These are phyloP conservation scores for Pythium myriotylum DNA, from an alignment of 352 stramenopile genomes.

Conservation along the genomic window DNA sequence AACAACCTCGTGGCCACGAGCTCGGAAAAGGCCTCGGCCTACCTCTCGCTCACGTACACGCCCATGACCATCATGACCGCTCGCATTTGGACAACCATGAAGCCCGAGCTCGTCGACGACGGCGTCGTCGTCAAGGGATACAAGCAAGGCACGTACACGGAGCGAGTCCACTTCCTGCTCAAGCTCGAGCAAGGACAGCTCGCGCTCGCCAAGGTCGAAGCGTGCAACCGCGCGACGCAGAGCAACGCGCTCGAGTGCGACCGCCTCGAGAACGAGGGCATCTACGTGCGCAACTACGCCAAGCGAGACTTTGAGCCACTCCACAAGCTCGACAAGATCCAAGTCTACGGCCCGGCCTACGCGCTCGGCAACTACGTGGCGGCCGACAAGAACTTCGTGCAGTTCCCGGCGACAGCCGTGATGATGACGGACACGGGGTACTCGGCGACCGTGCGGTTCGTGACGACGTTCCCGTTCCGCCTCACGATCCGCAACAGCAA, in stretches of 20 bases:
- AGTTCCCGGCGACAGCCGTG: conserved; percentile 21
- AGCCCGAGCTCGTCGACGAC: neutral
- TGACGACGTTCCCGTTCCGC: conserved; percentile 22
- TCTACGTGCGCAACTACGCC: conserved; percentile 21
- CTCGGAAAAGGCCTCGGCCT: conserved; percentile 27
- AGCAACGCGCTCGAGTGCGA: conserved; percentile 30
- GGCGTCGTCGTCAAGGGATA: conserved; percentile 12
- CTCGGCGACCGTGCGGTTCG: conserved; percentile 20
- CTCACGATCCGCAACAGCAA: conserved; percentile 14
- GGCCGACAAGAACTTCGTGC: conserved; percentile 24
- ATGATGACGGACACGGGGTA: conserved; percentile 26
- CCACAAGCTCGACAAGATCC: conserved; percentile 24
- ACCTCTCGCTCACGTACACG: conserved; percentile 21
- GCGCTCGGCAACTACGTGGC: conserved; percentile 28
- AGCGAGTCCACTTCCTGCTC: conserved; percentile 17
- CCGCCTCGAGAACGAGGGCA: conserved; percentile 21
- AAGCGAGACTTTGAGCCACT: conserved; percentile 20
- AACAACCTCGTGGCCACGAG: conserved; percentile 31
- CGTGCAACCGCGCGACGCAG: conserved; percentile 19
- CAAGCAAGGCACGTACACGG: conserved; percentile 26
- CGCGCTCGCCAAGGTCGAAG: conserved; percentile 7
- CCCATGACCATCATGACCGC: conserved; percentile 23
- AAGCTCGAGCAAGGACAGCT: conserved; percentile 18
- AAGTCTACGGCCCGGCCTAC: conserved; percentile 24
- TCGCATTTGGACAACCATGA: conserved; percentile 11